Evolutionary conservation across 2,329 filamentous ascomycete species (phyloP), one percentile per base, ranked within the genome.

Genomic region (Pseudocercospora musae): DNA sequence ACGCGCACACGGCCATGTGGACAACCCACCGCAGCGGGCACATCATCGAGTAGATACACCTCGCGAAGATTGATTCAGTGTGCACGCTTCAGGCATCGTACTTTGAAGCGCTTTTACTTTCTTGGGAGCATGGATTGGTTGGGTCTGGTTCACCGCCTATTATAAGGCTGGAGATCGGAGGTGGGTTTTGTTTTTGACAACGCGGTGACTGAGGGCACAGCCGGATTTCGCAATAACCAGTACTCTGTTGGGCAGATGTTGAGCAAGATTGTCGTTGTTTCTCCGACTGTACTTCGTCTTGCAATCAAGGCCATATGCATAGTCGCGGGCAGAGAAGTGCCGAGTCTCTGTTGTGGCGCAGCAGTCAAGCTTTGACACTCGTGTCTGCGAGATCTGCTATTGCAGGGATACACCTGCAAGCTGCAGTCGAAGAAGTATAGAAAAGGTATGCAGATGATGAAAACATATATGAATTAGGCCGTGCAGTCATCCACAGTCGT

Each of bases 161-260:
- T 50, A 75, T n/a, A n/a, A 75, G 60, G 75, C 74, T 8, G 60
- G 73, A 20, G 72, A 76, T 61, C 72, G 73, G 3, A 69, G 65
- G 23, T 76, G 74, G 74, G 48, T 76, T 11, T 58, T 71, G 29
- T 57, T 76, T 29, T 74, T n/a, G n/a, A 74, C 62, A 74, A 74
- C 44, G 71, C 68, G 15, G 66, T 70, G 53, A 70, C 70, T 8
- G 70, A 68, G 4, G 71, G 71, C 0, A 58, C 64, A n/a, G 69
- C 62, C 10, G 72, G 71, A 5, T 75, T 69, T 60, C 66, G 61
- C 3, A 50, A 63, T 20, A 70, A 57, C 13, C 71, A 74, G 50
- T 75, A 75, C 62, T 69, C 67, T 13, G 69, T 71, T 1, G 73
- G 73, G 2, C 69, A 75, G 62, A 75, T 75, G 73, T 66, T 75